phyloP scores from a whole-genome alignment of 192 early-diverging fungal species.

The Linderina pennispora region DNA sequence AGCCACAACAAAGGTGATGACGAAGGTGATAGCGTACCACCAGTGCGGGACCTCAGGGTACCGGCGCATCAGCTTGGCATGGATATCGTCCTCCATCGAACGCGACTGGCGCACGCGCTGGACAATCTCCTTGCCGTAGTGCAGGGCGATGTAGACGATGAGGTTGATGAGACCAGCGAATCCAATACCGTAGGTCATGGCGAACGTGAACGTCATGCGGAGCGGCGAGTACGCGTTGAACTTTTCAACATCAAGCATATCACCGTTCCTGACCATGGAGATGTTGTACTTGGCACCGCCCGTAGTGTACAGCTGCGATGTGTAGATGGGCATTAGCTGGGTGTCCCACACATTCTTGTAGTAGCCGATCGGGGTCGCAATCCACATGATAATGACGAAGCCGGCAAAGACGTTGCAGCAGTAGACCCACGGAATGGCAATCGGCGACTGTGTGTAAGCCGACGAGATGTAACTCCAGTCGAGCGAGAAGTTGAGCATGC shows the following conservation, averaged over 20 bases:
- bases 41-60: conserved; percentile 74
- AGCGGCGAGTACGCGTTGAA: conserved; percentile 58
- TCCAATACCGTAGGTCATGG: conserved; percentile 61
- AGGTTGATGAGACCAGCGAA: conserved; percentile 64
- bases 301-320: conserved; percentile 54
- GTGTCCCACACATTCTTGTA: conserved; percentile 61
- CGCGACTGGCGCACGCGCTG: conserved; percentile 53
- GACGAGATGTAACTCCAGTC: conserved; percentile 69
- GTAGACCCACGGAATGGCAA: conserved; percentile 69
- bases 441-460: conserved; percentile 53
- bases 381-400: conserved; percentile 69
- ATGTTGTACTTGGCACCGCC: conserved; percentile 54
- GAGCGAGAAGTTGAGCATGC: conserved; percentile 61
- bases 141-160: conserved; percentile 56
- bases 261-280: conserved; percentile 48
- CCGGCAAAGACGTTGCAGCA: conserved; percentile 66
- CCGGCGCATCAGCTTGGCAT: conserved; percentile 63
- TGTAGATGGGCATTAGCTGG: conserved; percentile 55
- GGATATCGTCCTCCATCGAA: conserved; percentile 62
- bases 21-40: conserved; percentile 57
- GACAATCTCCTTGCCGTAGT: conserved; percentile 65
- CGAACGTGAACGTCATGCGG: conserved; percentile 63
- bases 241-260: conserved; percentile 49
- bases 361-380: conserved; percentile 65
- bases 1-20: conserved; percentile 28